Evolutionary conservation across 2,329 filamentous ascomycete species (phyloP).

Genomic region (Hymenoscyphus infarciens): DNA sequence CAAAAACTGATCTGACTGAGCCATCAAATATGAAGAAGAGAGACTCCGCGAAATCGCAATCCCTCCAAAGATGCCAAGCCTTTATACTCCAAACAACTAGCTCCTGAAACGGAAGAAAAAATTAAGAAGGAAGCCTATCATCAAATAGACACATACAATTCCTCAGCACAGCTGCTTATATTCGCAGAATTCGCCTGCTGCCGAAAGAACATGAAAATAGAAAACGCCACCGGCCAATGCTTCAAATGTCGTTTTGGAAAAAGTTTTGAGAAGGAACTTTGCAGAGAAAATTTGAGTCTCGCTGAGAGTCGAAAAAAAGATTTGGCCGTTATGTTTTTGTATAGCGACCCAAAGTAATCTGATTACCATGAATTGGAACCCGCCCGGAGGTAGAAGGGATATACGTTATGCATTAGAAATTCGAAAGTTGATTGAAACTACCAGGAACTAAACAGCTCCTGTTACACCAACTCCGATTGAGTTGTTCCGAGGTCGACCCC

Average conservation of each 20-base stretch:
- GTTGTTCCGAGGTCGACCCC: conserved; percentile 35
- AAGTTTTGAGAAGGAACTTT: conserved; percentile 19
- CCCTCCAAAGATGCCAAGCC: conserved; percentile 25
- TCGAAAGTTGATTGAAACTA: conserved; percentile 18
- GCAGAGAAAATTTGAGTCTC: conserved; percentile 18
- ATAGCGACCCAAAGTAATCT: conserved; percentile 18
- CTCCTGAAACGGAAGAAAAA: conserved; percentile 12
- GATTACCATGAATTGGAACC: conserved; percentile 19
- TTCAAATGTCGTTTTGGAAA: conserved; percentile 17
- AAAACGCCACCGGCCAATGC: conserved; percentile 28
- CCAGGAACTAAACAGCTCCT: conserved; percentile 28
- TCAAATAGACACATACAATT: conserved; percentile 28
- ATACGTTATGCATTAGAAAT: conserved; percentile 26
- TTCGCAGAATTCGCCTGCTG: conserved; percentile 18
- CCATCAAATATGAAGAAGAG: conserved; percentile 2
- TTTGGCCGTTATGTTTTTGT: conserved; percentile 22
- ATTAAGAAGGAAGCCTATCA: conserved; percentile 19
- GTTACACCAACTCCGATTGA: conserved; percentile 32
- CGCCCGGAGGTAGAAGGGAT: conserved; percentile 21
- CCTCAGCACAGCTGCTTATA: conserved; percentile 25
- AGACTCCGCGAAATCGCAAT: conserved; percentile 9
- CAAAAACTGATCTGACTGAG: conserved; percentile 1
- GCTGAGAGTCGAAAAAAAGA: conserved; percentile 15
- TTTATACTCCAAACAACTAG: conserved; percentile 31
- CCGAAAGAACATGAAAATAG: conserved; percentile 10